phyloP scores from a whole-genome alignment of 2,329 filamentous ascomycete genomes.

The Rutstroemia sp. region DNA sequence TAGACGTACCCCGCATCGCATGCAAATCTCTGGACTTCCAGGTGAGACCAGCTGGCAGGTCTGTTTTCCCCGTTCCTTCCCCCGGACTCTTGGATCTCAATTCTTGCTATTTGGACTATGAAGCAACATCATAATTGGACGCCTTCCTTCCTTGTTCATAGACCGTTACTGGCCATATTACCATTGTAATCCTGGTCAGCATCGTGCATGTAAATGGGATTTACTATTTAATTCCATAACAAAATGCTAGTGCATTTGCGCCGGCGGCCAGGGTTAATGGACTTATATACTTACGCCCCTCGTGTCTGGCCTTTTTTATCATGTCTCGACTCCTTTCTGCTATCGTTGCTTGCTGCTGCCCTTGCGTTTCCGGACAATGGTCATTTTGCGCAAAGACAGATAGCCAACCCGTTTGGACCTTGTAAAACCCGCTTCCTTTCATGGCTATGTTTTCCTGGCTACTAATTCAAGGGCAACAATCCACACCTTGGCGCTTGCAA shows the following conservation, averaged over 20 bases:
- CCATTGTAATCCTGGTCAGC: constrained; percentile 27
- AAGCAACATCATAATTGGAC: constrained; percentile 27
- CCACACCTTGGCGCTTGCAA: constrained; percentile 24
- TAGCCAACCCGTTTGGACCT: constrained; percentile 24
- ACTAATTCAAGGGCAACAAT: constrained; percentile 26
- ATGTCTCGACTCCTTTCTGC: constrained; percentile 27
- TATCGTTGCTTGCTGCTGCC: constrained; percentile 23
- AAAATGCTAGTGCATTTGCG: constrained; percentile 31
- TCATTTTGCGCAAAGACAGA: constrained; percentile 21
- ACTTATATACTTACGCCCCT: constrained; percentile 14
- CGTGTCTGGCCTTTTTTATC: constrained; percentile 27
- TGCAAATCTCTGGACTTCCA: constrained; percentile 96
- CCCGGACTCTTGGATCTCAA: constrained; percentile 33
- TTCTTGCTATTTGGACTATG: constrained; percentile 31
- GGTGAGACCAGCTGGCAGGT: constrained; percentile 99
- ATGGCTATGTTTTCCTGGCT: constrained; percentile 23
- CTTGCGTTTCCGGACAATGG: constrained; percentile 24
- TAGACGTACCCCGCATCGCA: constrained; percentile 88
- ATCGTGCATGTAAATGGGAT: constrained; percentile 21
- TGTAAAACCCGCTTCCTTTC: constrained; percentile 18
- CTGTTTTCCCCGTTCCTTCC: constrained; percentile 63
- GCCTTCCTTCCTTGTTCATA: constrained; percentile 25
- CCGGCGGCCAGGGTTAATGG: constrained; percentile 27
- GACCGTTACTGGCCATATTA: constrained; percentile 19
- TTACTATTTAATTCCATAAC: constrained; percentile 21